Percentiles rank a stretch among this genome's conserved stretches.
Evolutionary conservation across 2,329 filamentous ascomycete genomes (phyloP).

Genomic region (Alternaria gansuensis): DNA sequence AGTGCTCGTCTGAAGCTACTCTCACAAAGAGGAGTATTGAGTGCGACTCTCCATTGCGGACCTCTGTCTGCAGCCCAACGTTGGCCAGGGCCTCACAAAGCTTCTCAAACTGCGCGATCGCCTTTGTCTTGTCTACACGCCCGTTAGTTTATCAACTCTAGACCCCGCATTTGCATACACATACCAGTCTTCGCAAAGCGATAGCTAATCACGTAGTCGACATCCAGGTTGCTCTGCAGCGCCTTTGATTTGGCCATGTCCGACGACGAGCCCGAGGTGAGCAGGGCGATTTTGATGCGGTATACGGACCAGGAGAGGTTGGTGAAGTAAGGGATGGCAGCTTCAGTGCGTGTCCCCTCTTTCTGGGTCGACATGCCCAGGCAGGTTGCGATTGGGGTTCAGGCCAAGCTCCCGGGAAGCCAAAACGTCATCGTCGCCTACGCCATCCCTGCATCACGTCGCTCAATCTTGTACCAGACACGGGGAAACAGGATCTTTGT

Average conservation of each 20-base stretch:
- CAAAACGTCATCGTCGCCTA: constrained; percentile 41
- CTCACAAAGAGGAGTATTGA: constrained; percentile 85
- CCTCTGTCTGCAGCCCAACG: constrained; percentile 87
- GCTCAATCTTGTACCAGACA: constrained; percentile 10
- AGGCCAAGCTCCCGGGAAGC: constrained; percentile 35
- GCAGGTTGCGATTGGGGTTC: constrained; percentile 35
- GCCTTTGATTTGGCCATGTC: constrained; percentile 53
- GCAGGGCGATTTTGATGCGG: constrained; percentile 31
- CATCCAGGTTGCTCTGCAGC: constrained; percentile 68
- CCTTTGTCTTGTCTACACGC: constrained; percentile 69
- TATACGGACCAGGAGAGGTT: constrained; percentile 31
- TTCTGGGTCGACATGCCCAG: constrained; percentile 34
- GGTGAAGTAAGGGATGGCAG: constrained; percentile 31
- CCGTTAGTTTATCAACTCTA: constrained; percentile 24
- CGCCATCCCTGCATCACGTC: constrained; percentile 37
- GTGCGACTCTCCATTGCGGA: constrained; percentile 77
- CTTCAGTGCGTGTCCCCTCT: constrained; percentile 25
- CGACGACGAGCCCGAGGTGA: constrained; percentile 30
- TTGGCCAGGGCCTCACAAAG: constrained; percentile 77
- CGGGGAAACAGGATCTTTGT: constrained; percentile 14
- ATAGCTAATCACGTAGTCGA: constrained; percentile 90
- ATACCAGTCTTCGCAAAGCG: constrained; percentile 73
- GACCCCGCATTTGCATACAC: constrained; percentile 25
- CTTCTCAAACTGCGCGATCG: constrained; percentile 77
- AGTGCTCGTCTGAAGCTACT: constrained; percentile 76